A percentile compares a stretch with the other conserved stretches of the same genome.
Conservation (phyloP, 805 yeast species). For the Candida multigemmis region DNA sequence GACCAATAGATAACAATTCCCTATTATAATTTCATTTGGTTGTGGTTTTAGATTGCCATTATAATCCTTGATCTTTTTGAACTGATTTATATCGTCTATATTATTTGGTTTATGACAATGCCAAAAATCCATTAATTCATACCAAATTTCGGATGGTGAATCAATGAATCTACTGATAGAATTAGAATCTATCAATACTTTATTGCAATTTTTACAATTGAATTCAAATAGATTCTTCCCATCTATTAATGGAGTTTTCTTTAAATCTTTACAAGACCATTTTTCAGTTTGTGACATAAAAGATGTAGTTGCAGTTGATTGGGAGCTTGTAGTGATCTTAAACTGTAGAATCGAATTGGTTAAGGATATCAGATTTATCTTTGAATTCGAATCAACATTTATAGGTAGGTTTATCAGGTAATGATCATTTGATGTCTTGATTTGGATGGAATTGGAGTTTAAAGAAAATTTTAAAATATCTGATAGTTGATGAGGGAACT, state of each 20-base stretch:
- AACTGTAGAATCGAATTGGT: too few species aligned
- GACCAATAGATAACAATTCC: constrained; percentile 45
- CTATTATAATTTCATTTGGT: constrained; percentile 36
- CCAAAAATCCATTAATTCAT: constrained; percentile 95
- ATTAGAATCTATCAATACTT: constrained; percentile 17
- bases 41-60: constrained; percentile 39
- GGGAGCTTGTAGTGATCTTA: too few species aligned
- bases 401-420: too few species aligned
- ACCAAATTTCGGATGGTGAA: constrained; percentile 91
- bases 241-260: constrained; percentile 18
- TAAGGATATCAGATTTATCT: too few species aligned
- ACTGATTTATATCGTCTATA: constrained; percentile 11
- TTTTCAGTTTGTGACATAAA: constrained; percentile 8
- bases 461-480: too few species aligned
- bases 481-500: too few species aligned
- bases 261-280: constrained; percentile 38
- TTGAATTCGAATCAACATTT: too few species aligned
- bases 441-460: too few species aligned
- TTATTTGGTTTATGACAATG: constrained; percentile 79
- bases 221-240: constrained; percentile 16
- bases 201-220: constrained; percentile 21
- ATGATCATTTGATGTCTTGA: too few species aligned
- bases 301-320: too few species aligned
- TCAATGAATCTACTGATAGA: constrained; percentile 32
- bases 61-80: constrained; percentile 13